These are phyloP conservation scores for Prillingera fragicola DNA, from an alignment of 1,284 basidiomycete genomes.

Conservation along the genomic window DNA sequence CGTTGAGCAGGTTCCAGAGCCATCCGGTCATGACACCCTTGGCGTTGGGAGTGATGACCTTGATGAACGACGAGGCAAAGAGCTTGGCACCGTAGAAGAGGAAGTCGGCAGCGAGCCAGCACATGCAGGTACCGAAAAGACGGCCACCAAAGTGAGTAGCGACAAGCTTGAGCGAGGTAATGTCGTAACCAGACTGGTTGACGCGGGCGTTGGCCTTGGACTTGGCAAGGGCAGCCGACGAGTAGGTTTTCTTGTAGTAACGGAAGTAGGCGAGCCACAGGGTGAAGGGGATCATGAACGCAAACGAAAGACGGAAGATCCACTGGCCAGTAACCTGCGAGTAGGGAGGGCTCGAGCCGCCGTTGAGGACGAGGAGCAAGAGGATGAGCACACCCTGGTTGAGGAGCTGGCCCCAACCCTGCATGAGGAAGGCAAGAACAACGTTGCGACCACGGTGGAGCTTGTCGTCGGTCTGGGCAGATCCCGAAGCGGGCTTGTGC, in stretches of 20 bases:
- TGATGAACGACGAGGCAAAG: conserved; percentile 50
- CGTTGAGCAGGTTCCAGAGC: conserved; percentile 54
- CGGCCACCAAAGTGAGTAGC: conserved; percentile 52
- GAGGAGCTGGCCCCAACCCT: conserved; percentile 54
- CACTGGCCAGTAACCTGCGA: conserved; percentile 51
- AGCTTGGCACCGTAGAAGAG: conserved; percentile 52
- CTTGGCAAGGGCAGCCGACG: conserved; percentile 42
- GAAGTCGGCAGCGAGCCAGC: conserved; percentile 55
- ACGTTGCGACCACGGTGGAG: conserved; percentile 55
- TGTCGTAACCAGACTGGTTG: conserved; percentile 53
- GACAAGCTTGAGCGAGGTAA: conserved; percentile 51
- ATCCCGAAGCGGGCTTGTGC: conserved; percentile 42
- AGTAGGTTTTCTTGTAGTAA: conserved; percentile 51
- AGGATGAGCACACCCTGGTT: conserved; percentile 54
- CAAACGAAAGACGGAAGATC: conserved; percentile 55
- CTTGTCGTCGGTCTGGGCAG: conserved; percentile 50
- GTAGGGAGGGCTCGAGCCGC: conserved; percentile 45
- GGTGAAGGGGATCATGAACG: conserved; percentile 52
- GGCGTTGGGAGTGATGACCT: conserved; percentile 49
- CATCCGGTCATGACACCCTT: conserved; percentile 49
- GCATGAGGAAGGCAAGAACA: conserved; percentile 54
- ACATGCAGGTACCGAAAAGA: conserved; percentile 51
- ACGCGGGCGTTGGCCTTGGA: conserved; percentile 51
- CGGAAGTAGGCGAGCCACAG: conserved; percentile 55
- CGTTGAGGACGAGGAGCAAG: conserved; percentile 53